Evolutionary conservation across 2,329 filamentous ascomycete species (phyloP).

Genomic region (Colletotrichum falcatum): DNA sequence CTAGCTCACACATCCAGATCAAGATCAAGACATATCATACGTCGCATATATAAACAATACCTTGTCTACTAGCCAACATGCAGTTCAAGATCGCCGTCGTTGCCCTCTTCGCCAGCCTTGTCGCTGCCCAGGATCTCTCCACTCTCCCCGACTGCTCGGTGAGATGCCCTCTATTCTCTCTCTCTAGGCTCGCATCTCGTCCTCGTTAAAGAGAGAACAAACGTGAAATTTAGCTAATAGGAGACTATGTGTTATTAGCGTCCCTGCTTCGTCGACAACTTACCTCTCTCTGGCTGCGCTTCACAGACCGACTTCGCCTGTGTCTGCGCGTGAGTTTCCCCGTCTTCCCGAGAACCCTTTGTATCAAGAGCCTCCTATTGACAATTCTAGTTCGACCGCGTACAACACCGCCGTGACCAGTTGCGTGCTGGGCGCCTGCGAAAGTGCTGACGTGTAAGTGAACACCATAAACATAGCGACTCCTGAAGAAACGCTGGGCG

Average conservation of each 20-base stretch:
- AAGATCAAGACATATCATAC: background rate
- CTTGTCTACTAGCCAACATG: slow-evolving; percentile 43
- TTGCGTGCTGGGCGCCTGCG: slow-evolving; percentile 29
- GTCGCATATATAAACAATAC: background rate
- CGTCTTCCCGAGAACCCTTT: background rate
- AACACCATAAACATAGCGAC: too few relatives aligned
- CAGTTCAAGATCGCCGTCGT: slow-evolving; percentile 42
- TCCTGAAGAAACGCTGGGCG: background rate
- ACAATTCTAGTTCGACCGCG: slow-evolving; percentile 18
- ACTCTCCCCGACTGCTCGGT: slow-evolving; percentile 28
- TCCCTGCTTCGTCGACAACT: slow-evolving; percentile 38
- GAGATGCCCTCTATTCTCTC: background rate
- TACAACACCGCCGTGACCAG: slow-evolving; percentile 28
- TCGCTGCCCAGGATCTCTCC: slow-evolving; percentile 42
- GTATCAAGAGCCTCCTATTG: background rate
- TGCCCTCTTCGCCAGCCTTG: slow-evolving; percentile 43
- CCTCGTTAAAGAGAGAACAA: background rate
- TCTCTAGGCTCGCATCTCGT: background rate
- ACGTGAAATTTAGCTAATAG: background rate
- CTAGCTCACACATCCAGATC: background rate
- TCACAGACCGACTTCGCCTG: slow-evolving; percentile 39
- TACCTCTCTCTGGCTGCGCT: slow-evolving; percentile 32
- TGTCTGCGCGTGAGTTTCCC: slow-evolving; percentile 37
- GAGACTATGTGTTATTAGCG: background rate
- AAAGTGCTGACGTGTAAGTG: slow-evolving; percentile 18